Conservation (phyloP, 2,329 filamentous ascomycete genomes). For the Chaetomiaceae sp. region DNA sequence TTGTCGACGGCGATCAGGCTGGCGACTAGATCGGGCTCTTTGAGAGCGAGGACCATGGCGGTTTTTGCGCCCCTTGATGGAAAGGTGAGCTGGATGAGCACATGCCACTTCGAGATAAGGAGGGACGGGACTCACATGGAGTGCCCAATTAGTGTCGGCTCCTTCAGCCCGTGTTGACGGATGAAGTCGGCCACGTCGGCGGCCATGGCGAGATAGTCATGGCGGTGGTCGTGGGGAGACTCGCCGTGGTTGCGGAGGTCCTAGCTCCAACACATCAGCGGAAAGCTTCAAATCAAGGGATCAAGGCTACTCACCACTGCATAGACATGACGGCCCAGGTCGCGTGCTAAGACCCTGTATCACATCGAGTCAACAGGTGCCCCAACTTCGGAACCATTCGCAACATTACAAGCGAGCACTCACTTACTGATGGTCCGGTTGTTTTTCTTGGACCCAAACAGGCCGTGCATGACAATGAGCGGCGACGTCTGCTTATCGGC, state of each 20-base stretch:
- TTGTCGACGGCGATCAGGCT: slow-evolving; percentile 86
- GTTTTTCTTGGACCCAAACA: slow-evolving; percentile 95
- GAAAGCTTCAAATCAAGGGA: not conserved
- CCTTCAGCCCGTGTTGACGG: slow-evolving; percentile 60
- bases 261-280: slow-evolving; percentile 38
- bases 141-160: slow-evolving; percentile 80
- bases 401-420: slow-evolving; percentile 34
- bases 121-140: slow-evolving; percentile 63
- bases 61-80: slow-evolving; percentile 72
- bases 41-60: slow-evolving; percentile 80
- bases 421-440: slow-evolving; percentile 94
- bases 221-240: slow-evolving; percentile 69
- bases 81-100: not conserved
- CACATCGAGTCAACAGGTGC: not conserved
- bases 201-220: slow-evolving; percentile 80
- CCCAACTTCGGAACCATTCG: not conserved
- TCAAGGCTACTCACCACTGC: slow-evolving; percentile 57
- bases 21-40: slow-evolving; percentile 60
- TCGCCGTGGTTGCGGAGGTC: slow-evolving; percentile 93
- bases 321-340: slow-evolving; percentile 76
- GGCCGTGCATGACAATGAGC: slow-evolving; percentile 84
- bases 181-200: slow-evolving; percentile 80
- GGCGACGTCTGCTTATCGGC: slow-evolving; percentile 48
- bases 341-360: slow-evolving; percentile 57
- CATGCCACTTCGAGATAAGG: not conserved